Evolutionary conservation across 2,329 filamentous ascomycete genomes (phyloP).

Genomic region (Eutypa lata): DNA sequence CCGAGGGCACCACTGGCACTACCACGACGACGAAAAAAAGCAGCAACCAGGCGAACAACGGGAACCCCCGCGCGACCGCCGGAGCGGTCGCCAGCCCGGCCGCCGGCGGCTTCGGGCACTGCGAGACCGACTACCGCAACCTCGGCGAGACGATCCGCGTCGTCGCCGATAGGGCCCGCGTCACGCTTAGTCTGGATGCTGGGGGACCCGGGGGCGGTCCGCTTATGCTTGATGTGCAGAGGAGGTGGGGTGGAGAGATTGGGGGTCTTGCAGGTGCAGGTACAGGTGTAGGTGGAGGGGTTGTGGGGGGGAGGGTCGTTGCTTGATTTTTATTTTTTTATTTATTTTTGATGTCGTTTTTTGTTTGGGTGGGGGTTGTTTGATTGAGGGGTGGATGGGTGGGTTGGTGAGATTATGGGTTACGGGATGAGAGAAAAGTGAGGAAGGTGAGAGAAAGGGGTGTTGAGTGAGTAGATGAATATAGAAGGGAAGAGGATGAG

Average conservation of each 20-base stretch:
- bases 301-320: conserved; percentile 10
- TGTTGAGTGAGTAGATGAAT: too few relatives aligned
- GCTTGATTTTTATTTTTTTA: too few relatives aligned
- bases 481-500: too few relatives aligned
- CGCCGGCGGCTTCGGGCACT: conserved; percentile 44
- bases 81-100: too few relatives aligned
- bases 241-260: conserved; percentile 13
- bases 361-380: too few relatives aligned
- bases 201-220: conserved; percentile 64
- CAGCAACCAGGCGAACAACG: conserved; percentile 14
- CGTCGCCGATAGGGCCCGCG: conserved; percentile 65
- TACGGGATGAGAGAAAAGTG: too few relatives aligned
- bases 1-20: neutral
- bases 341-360: too few relatives aligned
- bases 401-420: too few relatives aligned
- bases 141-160: conserved; percentile 75
- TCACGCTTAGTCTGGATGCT: conserved; percentile 70
- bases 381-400: too few relatives aligned
- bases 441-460: too few relatives aligned
- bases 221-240: conserved; percentile 63
- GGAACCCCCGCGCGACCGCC: too few relatives aligned
- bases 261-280: conserved; percentile 1
- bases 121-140: conserved; percentile 79
- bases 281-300: neutral
- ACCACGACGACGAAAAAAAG: conserved; percentile 12